phyloP scores from a whole-genome alignment of 2,329 filamentous ascomycete genomes.

The Botrytis porri region DNA sequence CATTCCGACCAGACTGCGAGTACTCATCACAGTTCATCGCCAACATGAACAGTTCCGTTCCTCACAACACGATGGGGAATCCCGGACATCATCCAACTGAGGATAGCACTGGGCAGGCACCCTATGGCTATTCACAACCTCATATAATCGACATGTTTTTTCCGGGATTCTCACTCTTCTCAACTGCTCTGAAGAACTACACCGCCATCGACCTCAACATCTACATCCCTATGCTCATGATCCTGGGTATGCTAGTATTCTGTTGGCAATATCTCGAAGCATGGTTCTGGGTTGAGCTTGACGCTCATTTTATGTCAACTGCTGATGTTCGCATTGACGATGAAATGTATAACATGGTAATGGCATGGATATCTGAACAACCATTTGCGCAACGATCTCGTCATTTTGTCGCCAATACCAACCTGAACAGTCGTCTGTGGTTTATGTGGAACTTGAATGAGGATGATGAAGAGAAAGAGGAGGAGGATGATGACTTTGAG shows the following conservation, averaged over 20 bases:
- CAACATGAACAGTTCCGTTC: slow-evolving; percentile 9
- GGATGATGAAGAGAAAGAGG: slow-evolving; percentile 48
- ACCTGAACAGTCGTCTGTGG: slow-evolving; percentile 53
- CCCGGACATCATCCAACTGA: neutral
- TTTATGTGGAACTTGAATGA: slow-evolving; percentile 44
- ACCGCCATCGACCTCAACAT: slow-evolving; percentile 59
- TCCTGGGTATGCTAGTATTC: slow-evolving; percentile 49
- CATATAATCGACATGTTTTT: slow-evolving; percentile 57
- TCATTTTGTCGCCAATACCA: slow-evolving; percentile 63
- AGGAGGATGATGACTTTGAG: slow-evolving; percentile 38
- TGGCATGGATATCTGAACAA: slow-evolving; percentile 66
- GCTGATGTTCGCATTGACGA: slow-evolving; percentile 67
- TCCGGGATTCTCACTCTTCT: slow-evolving; percentile 61
- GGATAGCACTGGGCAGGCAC: neutral
- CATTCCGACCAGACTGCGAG: neutral
- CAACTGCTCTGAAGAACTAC: slow-evolving; percentile 52
- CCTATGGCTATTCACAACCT: slow-evolving; percentile 36
- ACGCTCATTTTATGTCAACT: slow-evolving; percentile 59
- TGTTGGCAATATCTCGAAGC: slow-evolving; percentile 52
- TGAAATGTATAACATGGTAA: slow-evolving; percentile 70
- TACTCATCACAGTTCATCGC: neutral
- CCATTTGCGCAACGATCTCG: slow-evolving; percentile 57
- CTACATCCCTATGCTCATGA: slow-evolving; percentile 58
- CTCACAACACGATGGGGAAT: neutral
- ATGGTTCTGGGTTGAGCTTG: slow-evolving; percentile 48